A percentile compares a stretch with the other conserved stretches of the same genome.
Conservation (phyloP, 2,329 filamentous ascomycete genomes). For the Xylariaceae sp. region DNA sequence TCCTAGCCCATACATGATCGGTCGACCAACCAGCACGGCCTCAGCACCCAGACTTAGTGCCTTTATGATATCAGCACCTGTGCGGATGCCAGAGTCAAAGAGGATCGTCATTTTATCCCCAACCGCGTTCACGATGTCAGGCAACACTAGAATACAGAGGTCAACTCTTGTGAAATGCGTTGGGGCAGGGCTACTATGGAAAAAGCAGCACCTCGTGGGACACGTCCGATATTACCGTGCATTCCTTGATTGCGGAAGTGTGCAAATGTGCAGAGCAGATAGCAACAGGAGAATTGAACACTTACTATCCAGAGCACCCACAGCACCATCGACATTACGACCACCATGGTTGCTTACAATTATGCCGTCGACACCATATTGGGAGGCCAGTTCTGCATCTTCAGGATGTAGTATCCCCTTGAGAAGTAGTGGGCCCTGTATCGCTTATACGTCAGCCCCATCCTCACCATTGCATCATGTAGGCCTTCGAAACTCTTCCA, state of each 20-base stretch:
- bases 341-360: constrained; percentile 59
- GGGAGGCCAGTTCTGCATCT: constrained; percentile 25
- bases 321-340: constrained; percentile 55
- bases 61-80: constrained; percentile 60
- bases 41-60: constrained; percentile 52
- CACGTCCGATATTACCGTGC: too few species aligned
- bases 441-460: too few species aligned
- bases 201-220: too few species aligned
- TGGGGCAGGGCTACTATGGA: too few species aligned
- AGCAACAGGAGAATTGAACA: too few species aligned
- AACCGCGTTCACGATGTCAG: constrained; percentile 60
- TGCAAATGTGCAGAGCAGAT: too few species aligned
- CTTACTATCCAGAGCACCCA: constrained; percentile 46
- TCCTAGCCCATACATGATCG: constrained; percentile 50
- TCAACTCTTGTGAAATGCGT: too few species aligned
- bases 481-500: too few species aligned
- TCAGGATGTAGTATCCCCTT: constrained; percentile 34
- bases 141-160: constrained; percentile 39
- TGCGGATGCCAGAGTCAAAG: constrained; percentile 59
- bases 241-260: too few species aligned
- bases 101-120: constrained; percentile 58
- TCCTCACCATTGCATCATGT: too few species aligned
- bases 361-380: constrained; percentile 34
- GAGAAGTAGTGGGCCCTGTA: constrained; percentile 28
- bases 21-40: constrained; percentile 56